These are phyloP conservation scores for Melampsora abietis-canadensis DNA, from an alignment of 1,284 basidiomycete genomes.

Conservation along the genomic window DNA sequence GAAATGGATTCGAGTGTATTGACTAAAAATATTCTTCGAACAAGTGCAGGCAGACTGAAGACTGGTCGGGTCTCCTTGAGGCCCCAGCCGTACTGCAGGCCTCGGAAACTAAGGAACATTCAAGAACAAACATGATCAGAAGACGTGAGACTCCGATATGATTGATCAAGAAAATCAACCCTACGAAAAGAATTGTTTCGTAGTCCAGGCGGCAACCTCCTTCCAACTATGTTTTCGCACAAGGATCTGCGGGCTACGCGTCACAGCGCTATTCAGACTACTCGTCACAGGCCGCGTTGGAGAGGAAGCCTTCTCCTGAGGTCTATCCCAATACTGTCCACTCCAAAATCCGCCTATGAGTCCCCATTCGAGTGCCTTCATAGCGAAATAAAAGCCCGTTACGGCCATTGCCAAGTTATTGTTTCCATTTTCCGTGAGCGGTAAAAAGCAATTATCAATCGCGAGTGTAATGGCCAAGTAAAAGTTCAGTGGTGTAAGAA, in stretches of 20 bases:
- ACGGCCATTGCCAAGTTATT: too few species aligned
- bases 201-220: neutral
- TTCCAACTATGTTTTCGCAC: neutral
- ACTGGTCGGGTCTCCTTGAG: too few species aligned
- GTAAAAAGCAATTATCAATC: slow-evolving; percentile 2
- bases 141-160: too few species aligned
- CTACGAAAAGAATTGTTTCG: slow-evolving; percentile 5
- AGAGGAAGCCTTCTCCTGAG: neutral
- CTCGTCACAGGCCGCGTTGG: too few species aligned
- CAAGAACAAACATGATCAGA: too few species aligned
- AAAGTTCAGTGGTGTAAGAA: slow-evolving; percentile 17
- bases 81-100: too few species aligned
- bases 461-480: slow-evolving; percentile 15
- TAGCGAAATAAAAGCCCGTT: neutral
- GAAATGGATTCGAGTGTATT: too few species aligned
- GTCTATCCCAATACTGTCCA: neutral
- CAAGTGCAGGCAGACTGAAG: too few species aligned
- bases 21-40: too few species aligned
- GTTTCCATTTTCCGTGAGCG: neutral
- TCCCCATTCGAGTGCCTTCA: slow-evolving; percentile 9
- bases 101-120: too few species aligned
- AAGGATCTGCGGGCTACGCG: too few species aligned
- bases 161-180: neutral
- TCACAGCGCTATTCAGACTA: too few species aligned
- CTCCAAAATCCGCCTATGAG: neutral